Base-by-base conservation (phyloP, 192 early-diverging fungal species). In the Spinellus fusiger region DNA sequence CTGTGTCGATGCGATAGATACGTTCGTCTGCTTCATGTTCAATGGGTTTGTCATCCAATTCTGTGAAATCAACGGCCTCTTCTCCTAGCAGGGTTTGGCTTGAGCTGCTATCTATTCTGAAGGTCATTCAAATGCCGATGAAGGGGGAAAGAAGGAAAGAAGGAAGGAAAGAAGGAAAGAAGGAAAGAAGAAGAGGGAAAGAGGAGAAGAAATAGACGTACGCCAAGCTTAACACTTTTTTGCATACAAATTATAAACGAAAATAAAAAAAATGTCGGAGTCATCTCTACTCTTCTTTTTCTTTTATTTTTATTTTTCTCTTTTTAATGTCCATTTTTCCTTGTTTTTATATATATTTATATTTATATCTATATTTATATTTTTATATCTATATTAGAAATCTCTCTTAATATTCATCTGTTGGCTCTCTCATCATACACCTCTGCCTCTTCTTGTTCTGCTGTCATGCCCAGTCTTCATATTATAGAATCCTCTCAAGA, bases 221-320 rank as follows among this genome's bases (percentile, higher is more conserved):
- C n/a, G n/a, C n/a, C n/a, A n/a, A n/a, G n/a, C n/a, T n/a, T n/a
- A n/a, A n/a, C n/a, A n/a, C n/a, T n/a, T 26, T 28, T 29, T 31
- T 53, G 16, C 31, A 52, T 53, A 37, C 25, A 26, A 27, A 59
- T n/a, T 37, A 37, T 46, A 59, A 59, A 29, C 28, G n/a, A 40
- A 25, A 57, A 57, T 27, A 46, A 57, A 57, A 46, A 57, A 31
- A 18, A 7, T n/a, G 13, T 56, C 27, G 13, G 16, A 6, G 25
- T 8, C 23, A 27, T 47, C 46, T 58, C 35, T 58, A 8, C 27
- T 28, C 27, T 58, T 58, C 22, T 37, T 55, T 37, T 8, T 3
- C 16, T 27, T 50, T 29, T 52, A 16, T 29, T 13, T n/a, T n/a
- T n/a, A n/a, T 37, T 37, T 37, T 37, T 37, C 35, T 37, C 35